Evolutionary conservation across 768 basidiomycete species (phyloP), one percentile per base, ranked within the genome.

Genomic region (Galerina sulciceps): DNA sequence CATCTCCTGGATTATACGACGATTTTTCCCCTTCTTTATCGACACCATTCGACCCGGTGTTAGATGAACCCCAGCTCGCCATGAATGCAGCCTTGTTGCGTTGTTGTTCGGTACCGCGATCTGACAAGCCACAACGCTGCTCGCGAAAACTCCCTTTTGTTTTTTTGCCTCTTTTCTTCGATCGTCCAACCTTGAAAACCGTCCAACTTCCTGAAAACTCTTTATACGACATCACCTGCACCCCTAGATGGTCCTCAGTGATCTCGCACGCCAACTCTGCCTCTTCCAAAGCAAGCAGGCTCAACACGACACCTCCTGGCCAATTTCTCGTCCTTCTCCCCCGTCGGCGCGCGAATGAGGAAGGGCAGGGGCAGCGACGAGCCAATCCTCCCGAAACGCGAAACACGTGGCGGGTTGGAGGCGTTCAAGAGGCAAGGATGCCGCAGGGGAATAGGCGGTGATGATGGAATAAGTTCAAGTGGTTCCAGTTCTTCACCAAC

Each of bases 381-480:
- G 41, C 61, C 71, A 8, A 64, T 68, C 37, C 60, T 85, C 14
- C 85, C 84, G 11, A 88, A 88, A 72, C 81, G 76, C 36, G 90
- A n/a, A n/a, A n/a, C n/a, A n/a, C n/a, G 90, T 18, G 88, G 89
- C 6, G 89, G 89, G 0, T 73, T 87, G 6, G 86, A 90, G 60
- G 90, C 87, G 3, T 87, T 86, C 60, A 76, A 75, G 85, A 85
- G 61, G 62, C 75, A 1, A 71, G 87, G 35, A 88, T 88, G 79
- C 71, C 74, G 69, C 74, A 75, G 59, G 71, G 76, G 44, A 63
- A 51, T 23, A 67, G 62, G 45, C 74, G 75, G 59, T 73, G 90
- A 56, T 76, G 86, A 14, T 95, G 93, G 93, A 94, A 86, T 68
- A 82, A 79, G 61, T 94, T 94, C 81, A 94, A 95, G 70, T 93